Evolutionary conservation across 106 monocot genomes (phyloP).

Genomic region (Phalaenopsis aphrodite): DNA sequence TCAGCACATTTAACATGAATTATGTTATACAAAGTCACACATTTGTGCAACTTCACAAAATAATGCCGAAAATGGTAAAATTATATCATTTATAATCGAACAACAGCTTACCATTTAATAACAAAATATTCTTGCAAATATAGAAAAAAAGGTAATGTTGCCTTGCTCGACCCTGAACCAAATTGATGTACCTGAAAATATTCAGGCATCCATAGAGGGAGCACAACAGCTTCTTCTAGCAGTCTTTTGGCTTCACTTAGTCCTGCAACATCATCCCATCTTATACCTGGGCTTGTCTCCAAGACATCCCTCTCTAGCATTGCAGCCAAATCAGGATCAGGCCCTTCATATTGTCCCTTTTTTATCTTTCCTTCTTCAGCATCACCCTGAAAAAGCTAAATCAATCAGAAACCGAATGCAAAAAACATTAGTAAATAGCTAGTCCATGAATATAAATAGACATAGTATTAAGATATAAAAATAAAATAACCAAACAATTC

Average conservation of each 20-base stretch:
- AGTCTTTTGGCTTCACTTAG: slow-evolving; percentile 95
- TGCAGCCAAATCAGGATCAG: slow-evolving; percentile 92
- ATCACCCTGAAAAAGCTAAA: slow-evolving; percentile 46
- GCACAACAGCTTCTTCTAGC: slow-evolving; percentile 95
- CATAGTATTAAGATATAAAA: neutral
- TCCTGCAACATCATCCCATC: slow-evolving; percentile 99
- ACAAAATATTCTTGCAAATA: neutral
- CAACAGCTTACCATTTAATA: neutral
- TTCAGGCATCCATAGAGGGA: slow-evolving; percentile 99
- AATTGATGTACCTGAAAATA: slow-evolving; percentile 79
- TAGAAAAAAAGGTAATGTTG: neutral
- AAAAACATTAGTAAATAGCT: neutral
- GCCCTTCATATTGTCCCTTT: slow-evolving; percentile 94
- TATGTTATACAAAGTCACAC: neutral
- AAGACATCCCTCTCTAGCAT: slow-evolving; percentile 98
- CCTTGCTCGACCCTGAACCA: neutral
- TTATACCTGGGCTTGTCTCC: slow-evolving; percentile 89
- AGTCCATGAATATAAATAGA: neutral
- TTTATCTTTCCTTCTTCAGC: slow-evolving; percentile 70
- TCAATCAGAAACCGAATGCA: slow-evolving; percentile 1
- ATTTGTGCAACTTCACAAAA: neutral
- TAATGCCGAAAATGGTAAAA: neutral
- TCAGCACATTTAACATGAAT: neutral
- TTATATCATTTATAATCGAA: neutral
- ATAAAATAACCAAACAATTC: neutral